Evolutionary conservation across 2,329 filamentous ascomycete genomes (phyloP).

Genomic region (Lomentospora prolificans): DNA sequence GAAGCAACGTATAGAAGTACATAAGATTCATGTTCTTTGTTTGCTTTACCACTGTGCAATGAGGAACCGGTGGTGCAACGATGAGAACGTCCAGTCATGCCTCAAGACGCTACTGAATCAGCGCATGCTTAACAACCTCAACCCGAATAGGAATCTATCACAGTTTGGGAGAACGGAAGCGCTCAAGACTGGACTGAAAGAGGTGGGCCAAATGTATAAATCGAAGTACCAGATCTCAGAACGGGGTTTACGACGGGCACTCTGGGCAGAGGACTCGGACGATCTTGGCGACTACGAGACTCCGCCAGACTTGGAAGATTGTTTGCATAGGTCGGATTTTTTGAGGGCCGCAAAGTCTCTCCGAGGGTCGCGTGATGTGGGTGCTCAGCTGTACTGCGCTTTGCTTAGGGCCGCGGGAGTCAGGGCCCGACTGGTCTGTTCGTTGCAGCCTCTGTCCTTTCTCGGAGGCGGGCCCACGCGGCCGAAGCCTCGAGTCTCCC

Average conservation of each 20-base stretch:
- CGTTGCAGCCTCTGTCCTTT: conserved; percentile 73
- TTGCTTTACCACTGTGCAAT: conserved; percentile 67
- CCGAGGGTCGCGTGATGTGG: conserved; percentile 78
- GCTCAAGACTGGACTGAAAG: conserved; percentile 68
- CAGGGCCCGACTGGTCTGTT: conserved; percentile 76
- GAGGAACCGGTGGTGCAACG: conserved; percentile 86
- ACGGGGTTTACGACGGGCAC: conserved; percentile 56
- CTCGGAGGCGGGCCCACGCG: conserved; percentile 40
- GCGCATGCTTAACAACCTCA: conserved; percentile 57
- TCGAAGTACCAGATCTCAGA: conserved; percentile 61
- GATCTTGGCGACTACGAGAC: conserved; percentile 43
- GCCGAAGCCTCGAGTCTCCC: conserved; percentile 16
- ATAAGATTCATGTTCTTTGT: conserved; percentile 79
- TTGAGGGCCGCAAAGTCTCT: conserved; percentile 56
- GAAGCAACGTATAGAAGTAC: conserved; percentile 57
- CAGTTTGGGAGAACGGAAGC: conserved; percentile 70
- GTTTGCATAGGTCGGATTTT: conserved; percentile 65
- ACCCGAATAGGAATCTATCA: conserved; percentile 54
- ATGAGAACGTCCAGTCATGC: conserved; percentile 54
- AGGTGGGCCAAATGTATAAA: conserved; percentile 57
- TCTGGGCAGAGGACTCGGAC: conserved; percentile 64
- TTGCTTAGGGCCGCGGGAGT: conserved; percentile 76
- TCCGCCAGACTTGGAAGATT: conserved; percentile 55
- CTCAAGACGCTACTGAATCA: conserved; percentile 56
- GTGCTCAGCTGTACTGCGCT: conserved; percentile 84